Percentiles rank a stretch among this genome's conserved stretches.
These are phyloP conservation scores for Begonia peltatifolia DNA, from an alignment of 306 rosid species.

Conservation along the genomic window DNA sequence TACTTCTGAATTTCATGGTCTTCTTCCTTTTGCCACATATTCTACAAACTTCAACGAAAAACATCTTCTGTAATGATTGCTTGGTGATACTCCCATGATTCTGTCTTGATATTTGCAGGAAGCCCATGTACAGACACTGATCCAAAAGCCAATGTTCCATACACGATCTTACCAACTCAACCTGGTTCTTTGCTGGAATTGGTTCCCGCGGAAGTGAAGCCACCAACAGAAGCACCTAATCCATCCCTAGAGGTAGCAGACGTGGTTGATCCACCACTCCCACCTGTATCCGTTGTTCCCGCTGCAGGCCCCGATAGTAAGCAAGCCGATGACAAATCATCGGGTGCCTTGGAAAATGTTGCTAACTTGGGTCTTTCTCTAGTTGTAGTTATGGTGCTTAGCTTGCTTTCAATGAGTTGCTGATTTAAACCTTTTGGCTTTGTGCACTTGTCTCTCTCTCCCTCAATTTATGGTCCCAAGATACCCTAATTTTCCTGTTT, in stretches of 20 bases:
- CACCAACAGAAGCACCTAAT: slow-evolving; percentile 34
- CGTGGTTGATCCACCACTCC: slow-evolving; percentile 77
- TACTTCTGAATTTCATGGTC: too few species aligned
- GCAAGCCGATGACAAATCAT: neutral
- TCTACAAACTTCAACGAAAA: too few species aligned
- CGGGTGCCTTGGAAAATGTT: slow-evolving; percentile 18
- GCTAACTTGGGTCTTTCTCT: slow-evolving; percentile 20
- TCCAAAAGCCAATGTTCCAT: slow-evolving; percentile 1
- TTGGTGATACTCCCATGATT: too few species aligned
- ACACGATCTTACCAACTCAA: slow-evolving; percentile 26
- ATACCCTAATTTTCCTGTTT: neutral
- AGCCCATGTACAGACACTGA: slow-evolving; percentile 38
- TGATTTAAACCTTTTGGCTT: neutral
- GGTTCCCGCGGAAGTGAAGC: slow-evolving; percentile 5
- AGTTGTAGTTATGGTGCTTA: slow-evolving; percentile 13
- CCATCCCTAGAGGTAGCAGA: slow-evolving; percentile 27
- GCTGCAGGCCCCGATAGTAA: slow-evolving; percentile 1
- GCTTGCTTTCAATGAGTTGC: slow-evolving; percentile 11
- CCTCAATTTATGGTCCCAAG: neutral
- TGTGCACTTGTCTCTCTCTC: neutral
- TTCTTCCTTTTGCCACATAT: too few species aligned
- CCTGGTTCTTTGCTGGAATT: slow-evolving; percentile 28
- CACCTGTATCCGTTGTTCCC: slow-evolving; percentile 19
- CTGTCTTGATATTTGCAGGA: slow-evolving; percentile 22
- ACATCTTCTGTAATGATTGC: too few species aligned